Conservation (phyloP, 1,284 basidiomycete genomes). For the Kwoniella shivajii region DNA sequence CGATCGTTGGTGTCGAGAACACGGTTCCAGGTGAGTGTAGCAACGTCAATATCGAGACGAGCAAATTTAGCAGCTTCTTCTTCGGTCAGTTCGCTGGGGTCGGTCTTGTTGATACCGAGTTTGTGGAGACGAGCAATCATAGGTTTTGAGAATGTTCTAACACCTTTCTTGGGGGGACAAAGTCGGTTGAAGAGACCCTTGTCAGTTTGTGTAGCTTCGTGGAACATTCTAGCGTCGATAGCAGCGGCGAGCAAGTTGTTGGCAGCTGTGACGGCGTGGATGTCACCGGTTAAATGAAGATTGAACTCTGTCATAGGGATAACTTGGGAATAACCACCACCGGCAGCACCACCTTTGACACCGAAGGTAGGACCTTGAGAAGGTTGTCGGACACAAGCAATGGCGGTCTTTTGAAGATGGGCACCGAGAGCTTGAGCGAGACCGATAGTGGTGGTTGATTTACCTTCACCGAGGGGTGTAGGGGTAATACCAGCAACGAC, state of each 20-base stretch:
- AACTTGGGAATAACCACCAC: conserved; percentile 97
- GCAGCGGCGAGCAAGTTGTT: conserved; percentile 97
- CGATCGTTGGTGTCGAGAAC: conserved; percentile 97
- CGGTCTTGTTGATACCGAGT: conserved; percentile 91
- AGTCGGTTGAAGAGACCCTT: conserved; percentile 92
- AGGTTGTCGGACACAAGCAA: conserved; percentile 98
- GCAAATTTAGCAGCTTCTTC: conserved; percentile 90
- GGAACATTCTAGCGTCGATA: conserved; percentile 96
- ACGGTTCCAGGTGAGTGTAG: conserved; percentile 97
- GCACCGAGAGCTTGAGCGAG: conserved; percentile 95
- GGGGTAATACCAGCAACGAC: conserved; percentile 97
- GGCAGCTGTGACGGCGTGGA: conserved; percentile 95
- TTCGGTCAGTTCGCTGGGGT: conserved; percentile 87
- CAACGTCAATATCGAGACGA: conserved; percentile 86
- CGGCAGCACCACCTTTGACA: conserved; percentile 98
- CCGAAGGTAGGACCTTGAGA: conserved; percentile 99
- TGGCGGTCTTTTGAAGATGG: conserved; percentile 86
- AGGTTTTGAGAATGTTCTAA: conserved; percentile 89
- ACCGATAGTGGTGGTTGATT: conserved; percentile 98
- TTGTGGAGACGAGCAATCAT: conserved; percentile 96
- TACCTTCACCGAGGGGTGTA: conserved; percentile 96
- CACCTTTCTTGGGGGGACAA: conserved; percentile 91
- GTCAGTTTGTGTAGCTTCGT: conserved; percentile 93
- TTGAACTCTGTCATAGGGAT: conserved; percentile 97
- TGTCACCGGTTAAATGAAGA: conserved; percentile 91